These are phyloP conservation scores for Carex parvula DNA, from an alignment of 176 grass and related monocot genomes.

Conservation along the genomic window DNA sequence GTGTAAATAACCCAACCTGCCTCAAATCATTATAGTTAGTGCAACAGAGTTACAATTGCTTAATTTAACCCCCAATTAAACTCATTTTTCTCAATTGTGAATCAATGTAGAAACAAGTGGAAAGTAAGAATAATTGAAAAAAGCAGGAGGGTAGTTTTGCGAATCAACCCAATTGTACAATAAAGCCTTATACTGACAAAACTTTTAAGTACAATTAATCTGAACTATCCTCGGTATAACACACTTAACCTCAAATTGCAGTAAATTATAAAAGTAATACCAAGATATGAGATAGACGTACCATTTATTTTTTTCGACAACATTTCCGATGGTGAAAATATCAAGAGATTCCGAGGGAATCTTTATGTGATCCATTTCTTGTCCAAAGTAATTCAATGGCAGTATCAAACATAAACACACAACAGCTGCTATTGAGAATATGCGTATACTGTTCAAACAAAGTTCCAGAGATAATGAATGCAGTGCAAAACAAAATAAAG, in stretches of 20 bases:
- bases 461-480: not conserved
- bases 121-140: not conserved
- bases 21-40: too few relatives aligned
- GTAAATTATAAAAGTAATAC: conserved; percentile 29
- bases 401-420: conserved; percentile 82
- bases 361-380: conserved; percentile 52
- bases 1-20: too few relatives aligned
- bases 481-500: not conserved
- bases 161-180: conserved; percentile 8
- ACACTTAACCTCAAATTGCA: conserved; percentile 3
- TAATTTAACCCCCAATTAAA: not conserved
- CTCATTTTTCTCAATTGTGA: not conserved
- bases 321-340: conserved; percentile 83
- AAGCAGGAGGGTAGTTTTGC: too few relatives aligned
- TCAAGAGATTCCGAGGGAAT: conserved; percentile 71
- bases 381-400: conserved; percentile 95
- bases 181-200: not conserved
- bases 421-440: conserved; percentile 76
- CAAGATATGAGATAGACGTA: conserved; percentile 34
- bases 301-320: conserved; percentile 56
- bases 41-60: too few relatives aligned
- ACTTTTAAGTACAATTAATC: not conserved
- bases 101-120: not conserved
- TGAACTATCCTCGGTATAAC: not conserved
- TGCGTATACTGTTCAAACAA: conserved; percentile 57